A percentile compares a stretch with the other conserved stretches of the same genome.
Evolutionary conservation across 768 basidiomycete genomes (phyloP).

Genomic region (Lentinula sp.): DNA sequence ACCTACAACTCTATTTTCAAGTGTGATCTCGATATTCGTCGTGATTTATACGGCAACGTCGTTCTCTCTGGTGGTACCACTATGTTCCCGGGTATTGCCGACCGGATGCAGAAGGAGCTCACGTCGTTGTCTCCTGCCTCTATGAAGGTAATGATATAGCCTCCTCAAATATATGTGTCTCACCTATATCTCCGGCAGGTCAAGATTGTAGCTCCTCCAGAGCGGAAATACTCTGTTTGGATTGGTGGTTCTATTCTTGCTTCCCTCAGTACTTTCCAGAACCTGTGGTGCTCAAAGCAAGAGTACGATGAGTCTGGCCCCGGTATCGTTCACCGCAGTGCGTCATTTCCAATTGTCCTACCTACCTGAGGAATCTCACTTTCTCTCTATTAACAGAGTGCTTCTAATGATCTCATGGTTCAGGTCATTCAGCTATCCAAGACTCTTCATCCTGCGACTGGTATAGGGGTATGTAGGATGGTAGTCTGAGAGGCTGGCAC

Average conservation of each 20-base stretch:
- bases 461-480: not conserved
- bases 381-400: constrained; percentile 8
- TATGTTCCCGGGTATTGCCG: constrained; percentile 95
- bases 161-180: not conserved
- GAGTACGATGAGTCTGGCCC: constrained; percentile 81
- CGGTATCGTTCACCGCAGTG: constrained; percentile 39
- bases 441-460: too few relatives aligned
- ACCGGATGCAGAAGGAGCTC: constrained; percentile 75
- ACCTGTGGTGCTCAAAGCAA: constrained; percentile 90
- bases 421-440: not conserved
- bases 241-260: constrained; percentile 85
- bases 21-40: constrained; percentile 84
- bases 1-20: constrained; percentile 86
- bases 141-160: constrained; percentile 45
- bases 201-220: constrained; percentile 57
- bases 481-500: too few relatives aligned
- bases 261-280: constrained; percentile 93
- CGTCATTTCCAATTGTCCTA: not conserved
- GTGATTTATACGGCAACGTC: constrained; percentile 75
- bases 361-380: not conserved
- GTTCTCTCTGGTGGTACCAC: constrained; percentile 88
- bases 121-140: constrained; percentile 57
- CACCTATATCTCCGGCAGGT: constrained; percentile 33
- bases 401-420: constrained; percentile 8
- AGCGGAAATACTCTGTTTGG: constrained; percentile 83